Evolutionary conservation across 2,329 filamentous ascomycete genomes (phyloP).

Genomic region (Pseudogymnoascus pannorum): DNA sequence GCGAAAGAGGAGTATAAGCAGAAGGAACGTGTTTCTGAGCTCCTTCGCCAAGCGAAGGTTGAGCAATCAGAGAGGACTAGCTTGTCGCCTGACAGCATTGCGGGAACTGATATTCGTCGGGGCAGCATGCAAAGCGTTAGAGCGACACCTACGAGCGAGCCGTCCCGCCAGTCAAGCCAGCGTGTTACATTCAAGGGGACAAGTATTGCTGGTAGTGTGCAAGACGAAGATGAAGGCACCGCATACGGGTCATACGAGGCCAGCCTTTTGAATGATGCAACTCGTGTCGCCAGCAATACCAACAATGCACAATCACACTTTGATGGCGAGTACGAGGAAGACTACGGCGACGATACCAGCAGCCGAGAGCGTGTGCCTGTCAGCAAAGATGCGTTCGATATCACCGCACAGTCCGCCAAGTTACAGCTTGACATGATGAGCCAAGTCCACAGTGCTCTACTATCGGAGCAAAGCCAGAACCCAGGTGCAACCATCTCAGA

Average conservation of each 20-base stretch:
- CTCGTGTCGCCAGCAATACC: constrained; percentile 22
- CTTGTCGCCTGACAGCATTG: constrained; percentile 19
- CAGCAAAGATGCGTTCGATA: constrained; percentile 91
- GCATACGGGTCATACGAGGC: constrained; percentile 48
- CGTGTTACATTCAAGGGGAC: constrained; percentile 25
- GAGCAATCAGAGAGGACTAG: constrained; percentile 51
- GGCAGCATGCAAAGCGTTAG: constrained; percentile 35
- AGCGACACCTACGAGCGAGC: constrained; percentile 19
- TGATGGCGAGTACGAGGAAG: constrained; percentile 60
- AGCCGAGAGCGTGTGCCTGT: constrained; percentile 65
- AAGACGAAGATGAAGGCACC: constrained; percentile 45
- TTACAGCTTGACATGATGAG: constrained; percentile 86
- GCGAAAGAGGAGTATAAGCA: constrained; percentile 82
- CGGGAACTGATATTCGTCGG: constrained; percentile 34
- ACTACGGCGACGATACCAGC: constrained; percentile 74
- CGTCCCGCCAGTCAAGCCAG: constrained; percentile 21
- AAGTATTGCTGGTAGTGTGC: constrained; percentile 33
- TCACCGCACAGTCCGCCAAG: constrained; percentile 90
- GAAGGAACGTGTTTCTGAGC: constrained; percentile 65
- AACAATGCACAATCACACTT: constrained; percentile 33
- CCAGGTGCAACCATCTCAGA: constrained; percentile 70
- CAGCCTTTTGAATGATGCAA: constrained; percentile 38
- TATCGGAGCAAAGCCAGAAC: constrained; percentile 61
- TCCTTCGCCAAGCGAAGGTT: constrained; percentile 69
- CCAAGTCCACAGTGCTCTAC: constrained; percentile 75